These are phyloP conservation scores for Phytomonas francai DNA, from an alignment of 208 protist species.

Conservation along the genomic window DNA sequence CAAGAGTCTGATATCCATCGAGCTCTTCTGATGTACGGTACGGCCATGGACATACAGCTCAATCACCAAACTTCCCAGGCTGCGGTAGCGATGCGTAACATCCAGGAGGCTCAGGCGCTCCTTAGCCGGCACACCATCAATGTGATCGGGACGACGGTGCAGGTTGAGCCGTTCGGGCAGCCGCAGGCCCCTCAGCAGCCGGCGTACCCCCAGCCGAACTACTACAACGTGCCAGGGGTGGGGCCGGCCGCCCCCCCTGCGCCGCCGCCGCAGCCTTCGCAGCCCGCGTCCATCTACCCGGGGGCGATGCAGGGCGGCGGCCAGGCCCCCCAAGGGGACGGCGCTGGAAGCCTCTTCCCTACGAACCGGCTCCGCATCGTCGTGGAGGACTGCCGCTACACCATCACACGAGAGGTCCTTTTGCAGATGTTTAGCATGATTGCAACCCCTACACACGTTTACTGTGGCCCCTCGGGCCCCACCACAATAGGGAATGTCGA, in stretches of 20 bases:
- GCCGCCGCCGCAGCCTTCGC: constrained; percentile 2
- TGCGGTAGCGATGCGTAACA: constrained; percentile 69
- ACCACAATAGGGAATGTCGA: constrained; percentile 69
- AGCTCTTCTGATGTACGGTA: constrained; percentile 74
- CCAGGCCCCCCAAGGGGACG: constrained; percentile 9
- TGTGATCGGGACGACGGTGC: constrained; percentile 56
- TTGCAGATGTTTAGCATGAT: constrained; percentile 77
- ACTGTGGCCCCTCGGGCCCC: constrained; percentile 51
- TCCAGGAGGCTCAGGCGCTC: constrained; percentile 59
- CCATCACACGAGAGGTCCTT: constrained; percentile 72
- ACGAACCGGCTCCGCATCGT: constrained; percentile 47
- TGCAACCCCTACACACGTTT: constrained; percentile 37
- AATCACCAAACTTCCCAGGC: constrained; percentile 37
- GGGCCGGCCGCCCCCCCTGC: not conserved
- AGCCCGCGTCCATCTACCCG: not conserved
- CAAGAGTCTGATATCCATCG: constrained; percentile 68
- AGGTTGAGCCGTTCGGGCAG: constrained; percentile 24
- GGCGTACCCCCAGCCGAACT: not conserved
- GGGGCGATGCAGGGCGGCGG: constrained; percentile 4
- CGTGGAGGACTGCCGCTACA: constrained; percentile 78
- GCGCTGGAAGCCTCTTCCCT: not conserved
- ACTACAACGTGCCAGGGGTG: not conserved
- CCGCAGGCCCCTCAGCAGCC: constrained; percentile 8
- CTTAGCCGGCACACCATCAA: constrained; percentile 56
- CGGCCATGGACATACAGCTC: constrained; percentile 41